Conservation (phyloP, 805 yeast genomes). For the Yamadazyma sp. region DNA sequence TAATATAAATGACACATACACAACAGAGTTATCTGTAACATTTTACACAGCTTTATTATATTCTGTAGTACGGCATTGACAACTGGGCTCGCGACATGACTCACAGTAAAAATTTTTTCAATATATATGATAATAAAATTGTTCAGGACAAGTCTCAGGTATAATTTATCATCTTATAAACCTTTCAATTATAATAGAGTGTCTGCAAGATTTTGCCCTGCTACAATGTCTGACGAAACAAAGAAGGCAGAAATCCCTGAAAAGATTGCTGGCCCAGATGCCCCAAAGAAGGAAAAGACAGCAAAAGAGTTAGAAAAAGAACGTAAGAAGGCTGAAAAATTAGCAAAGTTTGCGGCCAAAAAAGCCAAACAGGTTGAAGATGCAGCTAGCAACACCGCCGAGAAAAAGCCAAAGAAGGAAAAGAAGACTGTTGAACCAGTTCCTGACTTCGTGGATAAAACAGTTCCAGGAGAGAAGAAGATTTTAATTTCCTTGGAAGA, state of each 20-base stretch:
- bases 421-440: conserved; percentile 67
- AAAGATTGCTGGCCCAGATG: conserved; percentile 10
- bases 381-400: conserved; percentile 37
- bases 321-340: conserved; percentile 82
- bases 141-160: conserved; percentile 10
- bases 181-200: conserved; percentile 4
- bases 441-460: conserved; percentile 84
- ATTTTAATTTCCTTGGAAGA: conserved; percentile 82
- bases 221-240: conserved; percentile 9
- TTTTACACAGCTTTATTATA: too few relatives aligned
- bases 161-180: conserved; percentile 10
- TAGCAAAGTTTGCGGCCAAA: conserved; percentile 85
- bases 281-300: conserved; percentile 52
- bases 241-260: conserved; percentile 3
- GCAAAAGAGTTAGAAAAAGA: conserved; percentile 85
- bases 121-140: conserved; percentile 14
- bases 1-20: too few relatives aligned
- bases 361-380: conserved; percentile 58
- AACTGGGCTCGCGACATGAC: conserved; percentile 7
- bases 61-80: too few relatives aligned
- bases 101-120: conserved; percentile 11
- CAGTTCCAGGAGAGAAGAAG: conserved; percentile 90
- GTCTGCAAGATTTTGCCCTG: background rate
- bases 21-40: too few relatives aligned
- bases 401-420: conserved; percentile 65